Evolutionary conservation across 225 moss, liverwort and hornwort species (phyloP).

Genomic region (Pseudisothecium myosuroides): DNA sequence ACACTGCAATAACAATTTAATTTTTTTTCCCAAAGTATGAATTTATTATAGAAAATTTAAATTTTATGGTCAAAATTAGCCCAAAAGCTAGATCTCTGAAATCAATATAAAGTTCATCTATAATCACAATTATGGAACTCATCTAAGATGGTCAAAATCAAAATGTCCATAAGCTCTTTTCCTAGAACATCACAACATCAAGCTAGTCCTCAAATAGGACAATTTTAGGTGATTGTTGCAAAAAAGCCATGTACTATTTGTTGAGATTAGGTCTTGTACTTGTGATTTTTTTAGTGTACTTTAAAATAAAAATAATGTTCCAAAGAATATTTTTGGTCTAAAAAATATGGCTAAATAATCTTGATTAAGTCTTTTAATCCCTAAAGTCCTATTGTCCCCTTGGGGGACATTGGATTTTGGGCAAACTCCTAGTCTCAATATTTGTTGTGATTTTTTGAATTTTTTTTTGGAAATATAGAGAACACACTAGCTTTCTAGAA

Average conservation of each 20-base stretch:
- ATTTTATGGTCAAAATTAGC: background rate
- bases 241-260: background rate
- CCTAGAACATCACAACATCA: background rate
- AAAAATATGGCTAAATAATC: background rate
- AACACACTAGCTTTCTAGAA: no score
- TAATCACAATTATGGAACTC: accelerated
- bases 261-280: accelerated
- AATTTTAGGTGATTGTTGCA: background rate
- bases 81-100: accelerated
- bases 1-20: background rate
- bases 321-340: background rate
- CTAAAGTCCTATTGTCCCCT: no score
- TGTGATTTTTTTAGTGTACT: accelerated
- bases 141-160: no score
- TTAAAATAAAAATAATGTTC: background rate
- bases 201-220: background rate
- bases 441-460: no score
- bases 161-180: no score
- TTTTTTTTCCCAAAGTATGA: background rate
- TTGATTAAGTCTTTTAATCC: background rate
- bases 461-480: no score
- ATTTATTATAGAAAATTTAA: background rate
- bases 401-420: no score
- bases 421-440: no score
- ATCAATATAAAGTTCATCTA: background rate